A percentile compares a stretch with the other conserved stretches of the same genome.
Evolutionary conservation across 2,329 filamentous ascomycete species (phyloP).

Genomic region (Calonectria henricotiae): DNA sequence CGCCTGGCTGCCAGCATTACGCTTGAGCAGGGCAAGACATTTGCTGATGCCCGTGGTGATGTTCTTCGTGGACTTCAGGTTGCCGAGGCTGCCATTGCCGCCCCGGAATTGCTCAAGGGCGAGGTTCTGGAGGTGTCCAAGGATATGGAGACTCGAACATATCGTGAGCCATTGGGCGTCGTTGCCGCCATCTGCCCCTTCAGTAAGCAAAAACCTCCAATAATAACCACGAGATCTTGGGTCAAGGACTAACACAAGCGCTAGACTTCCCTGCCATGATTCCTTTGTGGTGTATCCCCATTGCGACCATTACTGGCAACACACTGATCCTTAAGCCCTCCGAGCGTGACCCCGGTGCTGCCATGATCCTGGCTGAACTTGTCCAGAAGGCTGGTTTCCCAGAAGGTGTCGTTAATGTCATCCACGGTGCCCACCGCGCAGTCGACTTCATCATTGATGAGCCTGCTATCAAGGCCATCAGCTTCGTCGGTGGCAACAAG

Average conservation of each 20-base stretch:
- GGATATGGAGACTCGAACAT: slow-evolving; percentile 91
- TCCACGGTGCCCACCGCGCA: slow-evolving; percentile 85
- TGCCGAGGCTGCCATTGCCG: slow-evolving; percentile 85
- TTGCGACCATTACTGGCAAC: slow-evolving; percentile 88
- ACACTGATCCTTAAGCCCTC: slow-evolving; percentile 89
- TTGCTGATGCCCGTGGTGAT: slow-evolving; percentile 86
- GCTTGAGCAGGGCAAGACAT: slow-evolving; percentile 90
- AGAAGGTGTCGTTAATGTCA: slow-evolving; percentile 85
- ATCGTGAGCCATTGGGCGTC: slow-evolving; percentile 86
- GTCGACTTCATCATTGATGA: slow-evolving; percentile 92
- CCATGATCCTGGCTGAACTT: slow-evolving; percentile 89
- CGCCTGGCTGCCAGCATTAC: slow-evolving; percentile 88
- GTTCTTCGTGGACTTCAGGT: slow-evolving; percentile 88
- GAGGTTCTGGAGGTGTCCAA: slow-evolving; percentile 89
- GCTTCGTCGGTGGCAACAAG: slow-evolving; percentile 90
- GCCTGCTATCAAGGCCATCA: slow-evolving; percentile 88
- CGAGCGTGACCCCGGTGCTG: slow-evolving; percentile 86
- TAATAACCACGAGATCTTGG: background rate
- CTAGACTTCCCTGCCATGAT: slow-evolving; percentile 93
- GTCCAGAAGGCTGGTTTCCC: slow-evolving; percentile 87
- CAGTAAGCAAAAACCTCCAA: slow-evolving; percentile 70
- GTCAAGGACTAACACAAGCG: slow-evolving; percentile 32
- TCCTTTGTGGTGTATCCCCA: slow-evolving; percentile 90
- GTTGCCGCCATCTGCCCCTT: slow-evolving; percentile 90
- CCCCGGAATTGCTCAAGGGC: slow-evolving; percentile 86